Percentiles rank a stretch among this genome's conserved stretches.
phyloP scores from a whole-genome alignment of 1,139 yeast species.

The Pichia sp. region DNA sequence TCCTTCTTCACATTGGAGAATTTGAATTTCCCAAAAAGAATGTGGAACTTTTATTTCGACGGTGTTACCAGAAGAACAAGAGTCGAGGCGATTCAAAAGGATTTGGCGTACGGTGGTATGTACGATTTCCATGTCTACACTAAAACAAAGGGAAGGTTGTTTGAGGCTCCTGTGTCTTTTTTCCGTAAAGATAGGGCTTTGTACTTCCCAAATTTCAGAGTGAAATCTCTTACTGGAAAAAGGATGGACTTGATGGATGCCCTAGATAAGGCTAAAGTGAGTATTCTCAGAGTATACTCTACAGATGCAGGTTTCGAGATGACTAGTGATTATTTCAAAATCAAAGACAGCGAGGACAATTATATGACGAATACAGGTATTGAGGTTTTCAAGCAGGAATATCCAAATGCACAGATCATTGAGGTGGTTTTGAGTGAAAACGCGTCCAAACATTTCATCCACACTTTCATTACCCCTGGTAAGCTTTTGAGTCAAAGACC shows the following conservation, averaged over 20 bases:
- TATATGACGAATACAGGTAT: slow-evolving; percentile 38
- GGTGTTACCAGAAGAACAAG: slow-evolving; percentile 47
- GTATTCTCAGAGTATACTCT: slow-evolving; percentile 61
- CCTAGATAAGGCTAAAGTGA: slow-evolving; percentile 49
- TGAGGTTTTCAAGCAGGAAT: slow-evolving; percentile 32
- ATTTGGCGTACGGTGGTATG: slow-evolving; percentile 81
- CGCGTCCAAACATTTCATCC: slow-evolving; percentile 59
- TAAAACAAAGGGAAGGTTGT: slow-evolving; percentile 80
- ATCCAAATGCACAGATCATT: slow-evolving; percentile 61
- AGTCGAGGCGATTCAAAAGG: slow-evolving; percentile 57
- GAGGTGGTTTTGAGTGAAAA: slow-evolving; percentile 75
- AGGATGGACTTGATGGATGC: slow-evolving; percentile 41
- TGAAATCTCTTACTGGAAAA: slow-evolving; percentile 47
- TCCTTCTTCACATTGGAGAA: slow-evolving; percentile 26
- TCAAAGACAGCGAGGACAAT: slow-evolving; percentile 36
- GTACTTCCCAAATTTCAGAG: slow-evolving; percentile 81
- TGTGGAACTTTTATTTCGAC: slow-evolving; percentile 36
- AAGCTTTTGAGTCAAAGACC: slow-evolving; percentile 34
- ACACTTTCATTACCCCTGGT: slow-evolving; percentile 40
- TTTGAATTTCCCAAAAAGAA: slow-evolving; percentile 27
- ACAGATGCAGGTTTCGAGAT: slow-evolving; percentile 72
- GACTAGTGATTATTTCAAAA: slow-evolving; percentile 55
- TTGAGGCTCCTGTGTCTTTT: slow-evolving; percentile 71
- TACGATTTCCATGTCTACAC: slow-evolving; percentile 76
- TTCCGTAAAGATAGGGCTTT: slow-evolving; percentile 72